Evolutionary conservation across 2,329 filamentous ascomycete genomes (phyloP), one percentile per base, ranked within the genome.

Genomic region (Trichoderma sp.): DNA sequence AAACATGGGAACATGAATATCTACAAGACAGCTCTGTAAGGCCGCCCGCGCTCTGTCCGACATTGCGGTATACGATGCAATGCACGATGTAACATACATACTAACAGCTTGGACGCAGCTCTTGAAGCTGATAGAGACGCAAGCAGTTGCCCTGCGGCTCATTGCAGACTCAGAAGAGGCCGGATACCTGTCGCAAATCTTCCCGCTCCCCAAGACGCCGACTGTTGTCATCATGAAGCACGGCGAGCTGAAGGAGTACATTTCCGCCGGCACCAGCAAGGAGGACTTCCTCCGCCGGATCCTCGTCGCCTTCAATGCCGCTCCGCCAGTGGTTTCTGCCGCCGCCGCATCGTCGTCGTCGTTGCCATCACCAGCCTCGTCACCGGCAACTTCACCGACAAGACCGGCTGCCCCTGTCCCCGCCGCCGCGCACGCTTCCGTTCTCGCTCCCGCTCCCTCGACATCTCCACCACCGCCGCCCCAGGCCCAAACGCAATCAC

Each of bases 161-260:
- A 82, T 86, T 39, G 89, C 91, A 21, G 93, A 91, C 26, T 94
- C 92, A 2, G 88, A 92, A 75, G 94, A 97, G 83, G 94, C 94
- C 11, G 90, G 88, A 6, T 97, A 94, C 77, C 85, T 98, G 15
- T 88, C 91, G 11, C 93, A 93, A 60, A 93, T 97, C 77, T 97
- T 93, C 77, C 93, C 93, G 0, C 84, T 97, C n/a, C 87, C 89
- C 1, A 89, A 89, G 75, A 89, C 90, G n/a, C 95, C 95, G 0
- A 92, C 92, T 1, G 82, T 97, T 9, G 87, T 97, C 18, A 84
- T 97, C 24, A 95, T 97, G 76, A 89, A 91, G 78, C 92, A 94
- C 81, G 93, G 92, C 9, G 88, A 92, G 73, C 83, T 97, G 15
- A 90, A 92, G 77, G 91, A 95, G 79, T 94, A 95, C 79, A 86